phyloP scores from a whole-genome alignment of 2,329 filamentous ascomycete species.

The Chaetoscypha palmicola region DNA sequence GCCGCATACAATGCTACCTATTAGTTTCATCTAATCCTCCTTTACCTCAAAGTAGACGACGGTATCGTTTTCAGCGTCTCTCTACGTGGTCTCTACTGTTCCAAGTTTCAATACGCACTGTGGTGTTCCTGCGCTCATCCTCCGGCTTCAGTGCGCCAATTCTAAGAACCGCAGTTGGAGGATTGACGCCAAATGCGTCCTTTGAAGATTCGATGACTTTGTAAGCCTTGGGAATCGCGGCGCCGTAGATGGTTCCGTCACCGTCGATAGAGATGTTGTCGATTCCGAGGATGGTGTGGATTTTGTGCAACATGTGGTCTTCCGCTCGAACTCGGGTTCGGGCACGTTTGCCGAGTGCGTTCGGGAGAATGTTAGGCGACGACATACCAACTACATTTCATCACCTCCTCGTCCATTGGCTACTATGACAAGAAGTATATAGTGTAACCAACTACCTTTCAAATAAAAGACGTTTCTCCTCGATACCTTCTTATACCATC shows the following conservation, averaged over 20 bases:
- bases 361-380: too few relatives aligned
- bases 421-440: too few relatives aligned
- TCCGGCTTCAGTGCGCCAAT: too few relatives aligned
- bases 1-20: too few relatives aligned
- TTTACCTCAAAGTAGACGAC: too few relatives aligned
- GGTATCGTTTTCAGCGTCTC: too few relatives aligned
- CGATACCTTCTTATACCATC: too few relatives aligned
- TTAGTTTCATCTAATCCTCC: too few relatives aligned
- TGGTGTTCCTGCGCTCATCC: constrained; percentile 13
- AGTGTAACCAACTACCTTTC: too few relatives aligned
- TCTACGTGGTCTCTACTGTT: not conserved
- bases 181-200: constrained; percentile 18
- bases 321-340: constrained; percentile 22
- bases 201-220: constrained; percentile 19
- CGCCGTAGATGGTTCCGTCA: constrained; percentile 32
- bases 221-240: constrained; percentile 28
- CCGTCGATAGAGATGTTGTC: constrained; percentile 34
- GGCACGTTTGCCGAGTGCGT: constrained; percentile 23
- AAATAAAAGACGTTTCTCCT: too few relatives aligned
- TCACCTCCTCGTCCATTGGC: too few relatives aligned
- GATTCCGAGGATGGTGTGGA: constrained; percentile 26
- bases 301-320: constrained; percentile 15
- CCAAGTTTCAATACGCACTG: constrained; percentile 3
- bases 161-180: constrained; percentile 23
- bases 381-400: too few relatives aligned